Base-by-base conservation (phyloP, 1,284 basidiomycete genomes). In the Meripilus lineatus region DNA sequence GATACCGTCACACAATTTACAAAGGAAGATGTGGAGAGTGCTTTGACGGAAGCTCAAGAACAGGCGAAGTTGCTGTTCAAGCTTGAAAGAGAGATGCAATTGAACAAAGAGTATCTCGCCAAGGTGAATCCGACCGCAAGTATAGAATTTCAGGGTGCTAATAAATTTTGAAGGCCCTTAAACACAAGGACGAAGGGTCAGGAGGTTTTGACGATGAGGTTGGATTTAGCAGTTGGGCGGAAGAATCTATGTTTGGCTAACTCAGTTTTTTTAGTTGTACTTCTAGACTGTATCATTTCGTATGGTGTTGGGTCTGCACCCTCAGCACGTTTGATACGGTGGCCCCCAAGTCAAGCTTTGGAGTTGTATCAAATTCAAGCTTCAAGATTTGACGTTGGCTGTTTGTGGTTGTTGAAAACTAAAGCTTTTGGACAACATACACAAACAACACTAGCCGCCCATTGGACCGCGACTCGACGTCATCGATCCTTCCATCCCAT, bases 41-140 rank as follows among this genome's bases (percentile, higher is more conserved):
- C 87, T 18, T 71, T 94, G 45, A 68, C 67, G 50, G 66, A 69
- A 3, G 76, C 79, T 3, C 81, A 85, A 58, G 59, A 62, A 38
- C 84, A 87, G 55, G 70, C 72, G 13, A 58, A 61, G 21, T 50
- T 72, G 5, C 68, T 89, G 22, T 63, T 60, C 11, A 62, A 59
- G 40, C 58, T 87, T 6, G 84, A 89, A 55, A 63, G 68, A 45
- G 74, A 79, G 47, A 64, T 81, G 57, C 75, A 70, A 26, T 66
- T 70, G 56, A 84, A 77, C 60, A 80, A 70, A 52, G 85, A 86
- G 35, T 89, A 77, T 50, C 55, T 88, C 54, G 67, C 54, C 21
- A 89, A 86, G 74, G 84, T 38, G 10, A 38, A 11, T 18, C 14
- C 10, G 25, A 10, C 25, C 10, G n/a, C 34, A 10, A 11, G 21